Evolutionary conservation across 805 yeast species (phyloP).

Genomic region (Saccharomycopsis fermentans): DNA sequence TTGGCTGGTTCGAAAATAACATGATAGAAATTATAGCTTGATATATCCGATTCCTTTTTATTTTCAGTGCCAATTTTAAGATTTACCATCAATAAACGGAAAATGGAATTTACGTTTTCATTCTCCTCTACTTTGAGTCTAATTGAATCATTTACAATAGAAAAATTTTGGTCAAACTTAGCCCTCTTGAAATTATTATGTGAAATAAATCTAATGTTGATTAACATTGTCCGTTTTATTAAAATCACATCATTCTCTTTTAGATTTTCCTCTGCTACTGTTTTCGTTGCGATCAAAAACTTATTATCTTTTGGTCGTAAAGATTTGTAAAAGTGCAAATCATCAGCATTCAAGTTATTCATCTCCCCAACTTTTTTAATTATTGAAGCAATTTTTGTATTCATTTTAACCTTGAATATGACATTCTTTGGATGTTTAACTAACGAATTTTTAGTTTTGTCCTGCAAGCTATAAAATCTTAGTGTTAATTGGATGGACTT

Average conservation of each 20-base stretch:
- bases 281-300: constrained; percentile 8
- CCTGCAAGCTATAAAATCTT: constrained; percentile 11
- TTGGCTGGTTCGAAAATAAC: background rate
- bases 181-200: background rate
- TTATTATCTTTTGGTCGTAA: background rate
- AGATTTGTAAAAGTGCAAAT: constrained; percentile 12
- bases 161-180: constrained; percentile 1
- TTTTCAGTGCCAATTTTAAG: background rate
- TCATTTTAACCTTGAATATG: constrained; percentile 10
- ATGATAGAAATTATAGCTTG: background rate
- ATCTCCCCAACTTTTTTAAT: constrained; percentile 9
- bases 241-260: constrained; percentile 10
- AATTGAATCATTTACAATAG: background rate
- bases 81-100: background rate
- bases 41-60: background rate
- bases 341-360: constrained; percentile 5
- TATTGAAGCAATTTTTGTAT: constrained; percentile 12
- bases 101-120: background rate
- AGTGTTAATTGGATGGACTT: constrained; percentile 10
- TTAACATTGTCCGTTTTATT: constrained; percentile 11
- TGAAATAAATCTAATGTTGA: constrained; percentile 6
- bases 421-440: constrained; percentile 1
- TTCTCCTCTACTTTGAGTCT: constrained; percentile 12
- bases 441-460: constrained; percentile 6
- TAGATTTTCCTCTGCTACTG: constrained; percentile 9